Base-by-base conservation (phyloP, 2,329 filamentous ascomycete species). In the Xylaria sp. region DNA sequence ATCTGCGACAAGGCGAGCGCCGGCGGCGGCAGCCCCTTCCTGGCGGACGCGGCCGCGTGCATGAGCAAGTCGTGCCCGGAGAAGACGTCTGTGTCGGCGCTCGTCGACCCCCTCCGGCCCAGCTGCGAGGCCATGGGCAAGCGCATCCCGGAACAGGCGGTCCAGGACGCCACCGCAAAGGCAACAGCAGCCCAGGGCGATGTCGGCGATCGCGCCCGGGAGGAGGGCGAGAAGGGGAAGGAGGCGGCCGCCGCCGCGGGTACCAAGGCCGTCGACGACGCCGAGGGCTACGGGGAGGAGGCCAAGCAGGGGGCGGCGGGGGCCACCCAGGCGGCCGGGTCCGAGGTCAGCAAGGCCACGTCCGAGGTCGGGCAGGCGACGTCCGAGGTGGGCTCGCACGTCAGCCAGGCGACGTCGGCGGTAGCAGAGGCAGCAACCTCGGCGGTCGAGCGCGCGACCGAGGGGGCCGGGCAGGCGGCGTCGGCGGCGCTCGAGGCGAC, bases 21-120 rank as follows among this genome's bases (percentile, higher is more conserved):
- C 1, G 65, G 63, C 29, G 16, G 29, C n/a, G n/a, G n/a, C n/a
- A n/a, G n/a, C n/a, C n/a, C n/a, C 29, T 71, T 76, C 48, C 68
- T 77, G 5, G 66, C 70, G 16, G 66, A 71, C 38, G 68, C 73
- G 24, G 64, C 72, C 16, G 64, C 65, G n/a, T 77, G 75, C 63
- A 71, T 73, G 63, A 72, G 69, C 62, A 65, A 66, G 52, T 67
- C 67, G 56, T 78, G 75, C 64, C 52, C 66, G 13, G 50, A 66
- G 19, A 60, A 66, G 40, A 59, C 75, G 24, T 69, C 67, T 44
- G 67, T 69, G 21, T 58, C 60, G 21, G 59, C 67, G 24, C 66
- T 76, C 45, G 55, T 76, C 34, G 57, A 54, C 18, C 67, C 70
- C 26, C 60, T 76, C 26, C 57, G 69, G 54, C 29, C 64, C n/a